Conservation (phyloP, 768 basidiomycete genomes). For the Tephrocybe rancida region DNA sequence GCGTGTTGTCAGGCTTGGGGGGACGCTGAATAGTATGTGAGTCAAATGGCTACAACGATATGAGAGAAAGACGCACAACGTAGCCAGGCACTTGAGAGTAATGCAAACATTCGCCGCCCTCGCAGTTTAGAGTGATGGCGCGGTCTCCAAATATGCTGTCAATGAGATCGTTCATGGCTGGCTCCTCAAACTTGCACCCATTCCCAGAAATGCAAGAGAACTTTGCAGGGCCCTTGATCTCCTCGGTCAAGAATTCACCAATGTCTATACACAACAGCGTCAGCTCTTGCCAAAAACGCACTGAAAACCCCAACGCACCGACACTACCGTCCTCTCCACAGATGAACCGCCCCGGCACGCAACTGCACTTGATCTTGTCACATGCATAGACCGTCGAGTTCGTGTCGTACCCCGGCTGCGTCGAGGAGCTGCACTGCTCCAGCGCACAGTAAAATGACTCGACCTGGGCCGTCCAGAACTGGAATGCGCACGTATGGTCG, state of each 20-base stretch:
- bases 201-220: slow-evolving; percentile 77
- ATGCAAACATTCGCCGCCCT: slow-evolving; percentile 92
- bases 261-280: slow-evolving; percentile 65
- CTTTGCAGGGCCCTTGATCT: slow-evolving; percentile 87
- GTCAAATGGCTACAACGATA: background rate
- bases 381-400: slow-evolving; percentile 83
- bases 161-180: slow-evolving; percentile 96
- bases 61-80: slow-evolving; percentile 44
- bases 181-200: slow-evolving; percentile 91
- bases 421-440: slow-evolving; percentile 61
- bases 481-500: slow-evolving; percentile 80
- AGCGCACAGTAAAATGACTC: slow-evolving; percentile 97
- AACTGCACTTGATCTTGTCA: slow-evolving; percentile 84
- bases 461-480: slow-evolving; percentile 95
- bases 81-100: slow-evolving; percentile 96
- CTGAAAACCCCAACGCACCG: slow-evolving; percentile 51
- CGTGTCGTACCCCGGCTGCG: slow-evolving; percentile 52
- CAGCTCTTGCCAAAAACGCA: background rate
- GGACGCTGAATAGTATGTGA: slow-evolving; percentile 51
- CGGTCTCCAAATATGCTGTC: slow-evolving; percentile 91
- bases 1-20: slow-evolving; percentile 79
- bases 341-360: slow-evolving; percentile 92
- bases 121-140: slow-evolving; percentile 85
- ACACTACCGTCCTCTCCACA: slow-evolving; percentile 96
- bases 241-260: slow-evolving; percentile 86